Evolutionary conservation across 2,329 filamentous ascomycete genomes (phyloP), one percentile per base, ranked within the genome.

Genomic region (Pseudogymnoascus sp.): DNA sequence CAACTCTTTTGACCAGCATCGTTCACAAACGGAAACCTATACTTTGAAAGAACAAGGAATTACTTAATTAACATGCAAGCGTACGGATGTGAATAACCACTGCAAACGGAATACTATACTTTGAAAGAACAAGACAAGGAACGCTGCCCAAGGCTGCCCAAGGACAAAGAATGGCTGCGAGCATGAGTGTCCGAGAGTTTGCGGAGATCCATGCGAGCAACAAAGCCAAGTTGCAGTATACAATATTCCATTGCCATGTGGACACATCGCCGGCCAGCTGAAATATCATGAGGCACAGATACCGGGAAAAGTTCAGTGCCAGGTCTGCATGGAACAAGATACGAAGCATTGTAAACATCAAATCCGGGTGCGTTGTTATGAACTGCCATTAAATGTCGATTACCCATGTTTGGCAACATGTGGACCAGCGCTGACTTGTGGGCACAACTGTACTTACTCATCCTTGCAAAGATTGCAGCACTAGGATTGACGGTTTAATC

Each of bases 281-380:
- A 64, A 40, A 5, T 81, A 79, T 66, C 77, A 74, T 72, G 66
- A 77, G 65, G 67, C 69, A 0, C 82, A 85, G 65, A 67, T 83
- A 8, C 75, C 77, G 0, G 66, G 70, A 0, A 65, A 63, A 0
- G 78, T 89, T 16, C n/a, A 38, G 0, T 91, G 88, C 72, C 62
- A 69, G 0, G 70, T 72, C 2, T 49, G 56, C 0, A 79, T 88
- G 0, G 49, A 76, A 9, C 81, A 80, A 62, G 72, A 63, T 0
- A 77, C 89, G 0, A 78, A 81, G 0, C 77, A 75, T 0, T 91
- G 88, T 69, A 69, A 72, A 0, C 88, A 91, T 69, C 69, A 62
- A 0, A 74, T 86, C 0, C 68, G 62, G 0, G 75, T 86, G 1
- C 66, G 71, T 5, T 91, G 88, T 68, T 68, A 73, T 2, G 76